A percentile compares a stretch with the other conserved stretches of the same genome.
Evolutionary conservation across 1,139 yeast species (phyloP).

Genomic region (Diutina pseudorugosa): DNA sequence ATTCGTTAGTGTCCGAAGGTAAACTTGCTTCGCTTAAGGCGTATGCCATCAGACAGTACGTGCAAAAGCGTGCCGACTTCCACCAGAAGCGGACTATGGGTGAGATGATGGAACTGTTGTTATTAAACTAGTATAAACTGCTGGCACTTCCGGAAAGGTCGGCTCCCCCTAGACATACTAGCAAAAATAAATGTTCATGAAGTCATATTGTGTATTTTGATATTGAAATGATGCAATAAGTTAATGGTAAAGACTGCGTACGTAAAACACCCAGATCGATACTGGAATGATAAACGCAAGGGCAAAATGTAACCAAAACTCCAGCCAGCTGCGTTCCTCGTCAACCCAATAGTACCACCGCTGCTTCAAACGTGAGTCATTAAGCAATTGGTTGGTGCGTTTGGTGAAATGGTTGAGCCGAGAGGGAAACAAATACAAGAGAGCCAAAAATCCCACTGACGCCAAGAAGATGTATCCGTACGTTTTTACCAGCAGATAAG

Average conservation of each 20-base stretch:
- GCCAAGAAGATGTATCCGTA: constrained; percentile 16
- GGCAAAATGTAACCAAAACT: neutral
- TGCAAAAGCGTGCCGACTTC: constrained; percentile 62
- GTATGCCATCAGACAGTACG: constrained; percentile 52
- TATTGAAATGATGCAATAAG: neutral
- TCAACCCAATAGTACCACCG: constrained; percentile 3
- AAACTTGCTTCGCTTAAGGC: constrained; percentile 62
- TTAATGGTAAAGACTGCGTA: neutral
- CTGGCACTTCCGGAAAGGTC: neutral
- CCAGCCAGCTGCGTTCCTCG: neutral
- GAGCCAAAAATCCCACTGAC: neutral
- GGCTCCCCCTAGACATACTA: neutral
- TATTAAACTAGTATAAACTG: neutral
- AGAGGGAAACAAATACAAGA: neutral
- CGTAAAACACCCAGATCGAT: neutral
- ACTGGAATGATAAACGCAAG: neutral
- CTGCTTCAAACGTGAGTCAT: neutral
- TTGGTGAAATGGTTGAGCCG: neutral
- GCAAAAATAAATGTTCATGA: neutral
- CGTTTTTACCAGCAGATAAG: constrained; percentile 38
- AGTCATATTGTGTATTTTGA: neutral
- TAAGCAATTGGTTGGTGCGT: neutral
- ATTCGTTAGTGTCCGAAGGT: constrained; percentile 75
- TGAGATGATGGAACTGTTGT: constrained; percentile 3
- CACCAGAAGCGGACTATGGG: constrained; percentile 11